Percentiles rank a stretch among this genome's conserved stretches.
Conservation (phyloP, 768 basidiomycete genomes). For the Mrakia blollopis region DNA sequence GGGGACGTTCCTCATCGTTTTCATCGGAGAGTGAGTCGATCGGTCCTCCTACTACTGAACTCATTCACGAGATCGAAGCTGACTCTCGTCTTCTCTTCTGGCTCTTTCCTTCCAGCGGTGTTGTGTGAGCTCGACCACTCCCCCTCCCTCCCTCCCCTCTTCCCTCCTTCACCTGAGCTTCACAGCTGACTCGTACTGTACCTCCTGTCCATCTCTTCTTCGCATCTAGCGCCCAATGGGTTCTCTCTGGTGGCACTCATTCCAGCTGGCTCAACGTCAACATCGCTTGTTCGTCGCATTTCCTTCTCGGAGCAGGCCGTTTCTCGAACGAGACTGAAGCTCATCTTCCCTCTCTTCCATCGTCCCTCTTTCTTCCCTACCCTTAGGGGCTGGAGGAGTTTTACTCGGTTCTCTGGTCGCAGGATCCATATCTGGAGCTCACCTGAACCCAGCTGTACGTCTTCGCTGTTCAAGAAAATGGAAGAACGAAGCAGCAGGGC, state of each 20-base stretch:
- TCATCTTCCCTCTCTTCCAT: neutral
- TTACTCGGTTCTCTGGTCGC: conserved; percentile 25
- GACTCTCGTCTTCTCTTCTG: neutral
- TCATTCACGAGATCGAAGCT: neutral
- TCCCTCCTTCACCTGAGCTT: neutral
- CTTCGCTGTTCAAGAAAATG: neutral
- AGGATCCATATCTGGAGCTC: conserved; percentile 28
- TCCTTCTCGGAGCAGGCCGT: neutral
- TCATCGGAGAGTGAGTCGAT: conserved; percentile 26
- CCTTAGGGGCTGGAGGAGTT: conserved; percentile 32
- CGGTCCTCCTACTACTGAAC: too few species aligned
- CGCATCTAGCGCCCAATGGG: conserved; percentile 1
- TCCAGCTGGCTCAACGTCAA: conserved; percentile 29
- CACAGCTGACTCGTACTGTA: neutral
- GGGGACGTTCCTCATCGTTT: conserved; percentile 11
- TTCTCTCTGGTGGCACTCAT: conserved; percentile 19
- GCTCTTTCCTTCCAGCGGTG: neutral
- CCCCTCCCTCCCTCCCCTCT: neutral
- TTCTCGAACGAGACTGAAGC: neutral
- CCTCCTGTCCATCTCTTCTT: neutral
- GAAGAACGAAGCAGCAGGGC: too few species aligned
- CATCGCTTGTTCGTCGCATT: conserved; percentile 28
- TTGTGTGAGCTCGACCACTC: conserved; percentile 10
- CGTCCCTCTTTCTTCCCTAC: neutral
- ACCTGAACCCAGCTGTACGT: conserved; percentile 31